A percentile compares a stretch with the other conserved stretches of the same genome.
Evolutionary conservation across 768 basidiomycete species (phyloP).

Genomic region (Rhizopogon sp.): DNA sequence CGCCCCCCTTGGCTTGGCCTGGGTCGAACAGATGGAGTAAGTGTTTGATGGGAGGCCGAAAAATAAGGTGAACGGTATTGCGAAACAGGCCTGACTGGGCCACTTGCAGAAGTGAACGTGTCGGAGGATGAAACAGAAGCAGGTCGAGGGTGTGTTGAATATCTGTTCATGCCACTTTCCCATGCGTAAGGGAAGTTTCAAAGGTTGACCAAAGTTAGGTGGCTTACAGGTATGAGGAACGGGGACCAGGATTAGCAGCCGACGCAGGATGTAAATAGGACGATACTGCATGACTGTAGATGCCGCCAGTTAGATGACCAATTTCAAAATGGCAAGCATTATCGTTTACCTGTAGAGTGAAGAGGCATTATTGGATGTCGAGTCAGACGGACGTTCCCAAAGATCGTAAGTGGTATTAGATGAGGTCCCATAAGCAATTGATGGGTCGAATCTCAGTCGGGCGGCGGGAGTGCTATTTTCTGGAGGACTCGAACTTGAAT

Average conservation of each 20-base stretch:
- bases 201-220: not conserved
- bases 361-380: conserved; percentile 21
- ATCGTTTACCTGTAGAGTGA: conserved; percentile 54
- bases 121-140: not conserved
- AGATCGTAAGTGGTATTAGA: conserved; percentile 1
- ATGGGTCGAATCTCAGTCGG: conserved; percentile 38
- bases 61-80: conserved; percentile 1
- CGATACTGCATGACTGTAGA: conserved; percentile 48
- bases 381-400: conserved; percentile 6
- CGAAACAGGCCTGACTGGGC: not conserved
- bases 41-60: conserved; percentile 2
- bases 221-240: conserved; percentile 18
- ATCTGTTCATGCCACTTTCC: conserved; percentile 2
- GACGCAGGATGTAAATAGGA: conserved; percentile 32
- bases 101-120: not conserved
- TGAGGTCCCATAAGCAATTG: conserved; percentile 38
- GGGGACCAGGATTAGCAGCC: conserved; percentile 4
- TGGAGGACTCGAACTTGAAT: not conserved
- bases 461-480: not conserved
- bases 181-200: not conserved
- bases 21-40: not conserved
- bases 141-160: conserved; percentile 9
- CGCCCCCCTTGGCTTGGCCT: conserved; percentile 1
- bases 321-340: not conserved
- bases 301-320: not conserved